phyloP scores from a whole-genome alignment of 371 early-diverging fungal genomes.

The Rhizopus stolonifer region DNA sequence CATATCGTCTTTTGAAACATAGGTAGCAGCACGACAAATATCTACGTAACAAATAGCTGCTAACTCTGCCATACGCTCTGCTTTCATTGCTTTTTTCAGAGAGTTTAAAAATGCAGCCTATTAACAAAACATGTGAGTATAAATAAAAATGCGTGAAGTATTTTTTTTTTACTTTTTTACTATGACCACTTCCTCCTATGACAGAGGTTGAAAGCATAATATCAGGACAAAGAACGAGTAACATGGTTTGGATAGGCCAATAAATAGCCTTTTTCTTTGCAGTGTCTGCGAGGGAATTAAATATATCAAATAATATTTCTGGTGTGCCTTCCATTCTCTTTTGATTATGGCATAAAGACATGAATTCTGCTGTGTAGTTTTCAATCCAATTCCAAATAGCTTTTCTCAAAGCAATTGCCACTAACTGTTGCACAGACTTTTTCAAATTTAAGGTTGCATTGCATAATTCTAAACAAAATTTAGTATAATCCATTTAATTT shows the following conservation, averaged over 20 bases:
- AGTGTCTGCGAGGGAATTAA: slow-evolving; percentile 63
- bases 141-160: neutral
- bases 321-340: slow-evolving; percentile 68
- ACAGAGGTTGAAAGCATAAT: slow-evolving; percentile 37
- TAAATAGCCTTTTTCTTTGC: slow-evolving; percentile 60
- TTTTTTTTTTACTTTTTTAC: slow-evolving; percentile 44
- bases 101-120: slow-evolving; percentile 63
- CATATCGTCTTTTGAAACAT: slow-evolving; percentile 56
- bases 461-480: slow-evolving; percentile 66
- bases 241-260: slow-evolving; percentile 81
- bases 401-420: slow-evolving; percentile 64
- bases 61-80: slow-evolving; percentile 57
- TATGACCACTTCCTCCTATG: slow-evolving; percentile 30
- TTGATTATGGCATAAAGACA: slow-evolving; percentile 54
- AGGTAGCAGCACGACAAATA: slow-evolving; percentile 70
- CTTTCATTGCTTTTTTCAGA: slow-evolving; percentile 60
- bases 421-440: slow-evolving; percentile 58
- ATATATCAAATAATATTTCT: slow-evolving; percentile 74
- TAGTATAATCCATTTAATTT: too few species aligned
- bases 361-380: slow-evolving; percentile 70
- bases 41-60: slow-evolving; percentile 76
- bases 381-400: slow-evolving; percentile 89
- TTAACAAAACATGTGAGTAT: neutral
- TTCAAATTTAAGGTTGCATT: slow-evolving; percentile 50
- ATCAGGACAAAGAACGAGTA: slow-evolving; percentile 75